These are phyloP conservation scores for Pythium aristosporum DNA, from an alignment of 352 stramenopile genomes.

Conservation along the genomic window DNA sequence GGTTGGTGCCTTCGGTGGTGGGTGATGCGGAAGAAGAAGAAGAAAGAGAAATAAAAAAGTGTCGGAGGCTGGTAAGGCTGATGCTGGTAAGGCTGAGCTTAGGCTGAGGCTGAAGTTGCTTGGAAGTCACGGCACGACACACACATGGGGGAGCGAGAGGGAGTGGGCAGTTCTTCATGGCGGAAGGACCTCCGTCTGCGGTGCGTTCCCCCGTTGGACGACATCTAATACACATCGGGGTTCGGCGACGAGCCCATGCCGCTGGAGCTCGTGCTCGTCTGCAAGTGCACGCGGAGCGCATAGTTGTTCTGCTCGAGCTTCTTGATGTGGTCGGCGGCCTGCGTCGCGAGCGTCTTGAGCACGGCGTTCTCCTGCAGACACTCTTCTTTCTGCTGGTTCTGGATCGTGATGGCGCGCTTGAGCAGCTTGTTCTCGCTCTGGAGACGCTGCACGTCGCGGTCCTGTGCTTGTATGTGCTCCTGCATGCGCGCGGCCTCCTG, in stretches of 20 bases:
- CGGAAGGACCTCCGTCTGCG: no score
- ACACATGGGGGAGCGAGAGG: neutral
- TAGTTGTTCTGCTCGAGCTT: constrained; percentile 87
- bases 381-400: constrained; percentile 88
- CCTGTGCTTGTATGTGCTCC: constrained; percentile 38
- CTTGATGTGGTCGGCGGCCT: constrained; percentile 86
- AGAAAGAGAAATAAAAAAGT: no score
- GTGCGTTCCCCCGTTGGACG: neutral
- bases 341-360: constrained; percentile 69
- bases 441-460: constrained; percentile 62
- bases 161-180: neutral
- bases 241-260: constrained; percentile 32
- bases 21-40: no score
- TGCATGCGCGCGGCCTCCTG: constrained; percentile 53
- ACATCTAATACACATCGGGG: constrained; percentile 68
- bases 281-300: constrained; percentile 79
- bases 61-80: no score
- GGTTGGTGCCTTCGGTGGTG: no score
- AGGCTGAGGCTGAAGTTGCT: no score
- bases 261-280: constrained; percentile 64
- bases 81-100: no score
- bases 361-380: constrained; percentile 67
- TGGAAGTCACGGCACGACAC: constrained; percentile 7
- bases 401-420: constrained; percentile 82
- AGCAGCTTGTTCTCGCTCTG: constrained; percentile 83